Percentiles rank a stretch among this genome's conserved stretches.
These are phyloP conservation scores for Physaria fendleri DNA, from an alignment of 345 rosid species.

Conservation along the genomic window DNA sequence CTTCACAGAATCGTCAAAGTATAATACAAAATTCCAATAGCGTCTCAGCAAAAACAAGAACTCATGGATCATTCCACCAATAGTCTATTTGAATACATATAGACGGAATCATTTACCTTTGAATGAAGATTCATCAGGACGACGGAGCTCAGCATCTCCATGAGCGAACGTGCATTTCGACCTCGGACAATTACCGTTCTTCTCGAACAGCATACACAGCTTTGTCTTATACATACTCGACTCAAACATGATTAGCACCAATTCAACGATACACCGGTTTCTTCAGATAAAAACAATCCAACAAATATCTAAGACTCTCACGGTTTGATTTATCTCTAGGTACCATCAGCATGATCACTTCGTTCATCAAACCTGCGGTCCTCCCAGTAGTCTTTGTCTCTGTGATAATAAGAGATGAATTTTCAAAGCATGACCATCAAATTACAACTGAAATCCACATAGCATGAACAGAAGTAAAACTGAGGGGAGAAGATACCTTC, in stretches of 20 bases:
- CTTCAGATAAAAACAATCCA: conserved; percentile 9
- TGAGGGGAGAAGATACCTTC: conserved; percentile 35
- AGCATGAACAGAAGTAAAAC: not conserved
- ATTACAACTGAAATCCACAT: not conserved
- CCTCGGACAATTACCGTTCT: conserved; percentile 75
- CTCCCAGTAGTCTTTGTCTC: conserved; percentile 53
- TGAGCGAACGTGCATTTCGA: conserved; percentile 81
- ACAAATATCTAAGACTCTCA: too few relatives aligned
- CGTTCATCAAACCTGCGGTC: conserved; percentile 44
- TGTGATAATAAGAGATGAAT: conserved; percentile 16
- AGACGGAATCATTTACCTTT: conserved; percentile 37
- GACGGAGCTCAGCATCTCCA: conserved; percentile 83
- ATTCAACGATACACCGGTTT: not conserved
- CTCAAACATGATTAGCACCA: conserved; percentile 52
- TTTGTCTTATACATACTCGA: conserved; percentile 75
- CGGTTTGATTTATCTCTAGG: too few relatives aligned
- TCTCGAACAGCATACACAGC: conserved; percentile 51
- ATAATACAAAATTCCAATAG: not conserved
- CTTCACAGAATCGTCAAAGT: not conserved
- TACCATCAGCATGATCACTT: conserved; percentile 53
- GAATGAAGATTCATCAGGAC: conserved; percentile 42
- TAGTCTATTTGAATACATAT: too few relatives aligned
- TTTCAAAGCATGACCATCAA: conserved; percentile 3
- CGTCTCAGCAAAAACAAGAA: conserved; percentile 1
- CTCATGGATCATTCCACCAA: not conserved